These are phyloP conservation scores for Wickerhamomyces alni DNA, from an alignment of 805 yeast genomes.

Conservation along the genomic window DNA sequence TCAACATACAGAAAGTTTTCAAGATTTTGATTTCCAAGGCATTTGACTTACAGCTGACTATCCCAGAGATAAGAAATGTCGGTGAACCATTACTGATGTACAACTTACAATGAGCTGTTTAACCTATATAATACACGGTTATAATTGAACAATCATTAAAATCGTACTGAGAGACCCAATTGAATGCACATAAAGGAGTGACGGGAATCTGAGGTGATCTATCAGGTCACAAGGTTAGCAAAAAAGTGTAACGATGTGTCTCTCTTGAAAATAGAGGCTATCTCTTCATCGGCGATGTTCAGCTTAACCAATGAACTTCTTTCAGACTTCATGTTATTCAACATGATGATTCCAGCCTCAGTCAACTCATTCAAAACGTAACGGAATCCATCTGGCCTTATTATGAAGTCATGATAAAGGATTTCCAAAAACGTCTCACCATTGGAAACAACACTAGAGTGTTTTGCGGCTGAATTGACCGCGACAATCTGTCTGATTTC, in stretches of 20 bases:
- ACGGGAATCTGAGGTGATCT: too few relatives aligned
- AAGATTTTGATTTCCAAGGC: slow-evolving; percentile 87
- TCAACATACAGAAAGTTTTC: slow-evolving; percentile 90
- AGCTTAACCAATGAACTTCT: slow-evolving; percentile 59
- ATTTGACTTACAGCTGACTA: slow-evolving; percentile 66
- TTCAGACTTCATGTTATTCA: slow-evolving; percentile 60
- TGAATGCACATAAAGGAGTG: too few relatives aligned
- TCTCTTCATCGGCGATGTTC: slow-evolving; percentile 66
- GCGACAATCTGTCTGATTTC: slow-evolving; percentile 56
- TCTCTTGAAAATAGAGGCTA: slow-evolving; percentile 49
- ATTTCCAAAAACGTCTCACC: slow-evolving; percentile 29
- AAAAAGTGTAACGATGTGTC: slow-evolving; percentile 38
- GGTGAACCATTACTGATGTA: slow-evolving; percentile 93
- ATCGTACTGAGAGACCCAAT: too few relatives aligned
- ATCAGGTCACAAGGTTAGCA: slow-evolving; percentile 4
- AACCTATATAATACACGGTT: too few relatives aligned
- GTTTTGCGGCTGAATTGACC: slow-evolving; percentile 24
- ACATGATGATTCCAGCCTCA: slow-evolving; percentile 72
- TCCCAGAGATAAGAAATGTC: slow-evolving; percentile 75
- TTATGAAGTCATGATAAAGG: slow-evolving; percentile 28
- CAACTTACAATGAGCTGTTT: slow-evolving; percentile 18
- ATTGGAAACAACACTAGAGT: slow-evolving; percentile 23
- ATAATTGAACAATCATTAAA: too few relatives aligned
- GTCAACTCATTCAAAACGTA: slow-evolving; percentile 60
- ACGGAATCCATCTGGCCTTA: slow-evolving; percentile 55